Evolutionary conservation across 257 asterid genomes (phyloP), one percentile per base, ranked within the genome.

Genomic region (Nyctanthes arbortristis): DNA sequence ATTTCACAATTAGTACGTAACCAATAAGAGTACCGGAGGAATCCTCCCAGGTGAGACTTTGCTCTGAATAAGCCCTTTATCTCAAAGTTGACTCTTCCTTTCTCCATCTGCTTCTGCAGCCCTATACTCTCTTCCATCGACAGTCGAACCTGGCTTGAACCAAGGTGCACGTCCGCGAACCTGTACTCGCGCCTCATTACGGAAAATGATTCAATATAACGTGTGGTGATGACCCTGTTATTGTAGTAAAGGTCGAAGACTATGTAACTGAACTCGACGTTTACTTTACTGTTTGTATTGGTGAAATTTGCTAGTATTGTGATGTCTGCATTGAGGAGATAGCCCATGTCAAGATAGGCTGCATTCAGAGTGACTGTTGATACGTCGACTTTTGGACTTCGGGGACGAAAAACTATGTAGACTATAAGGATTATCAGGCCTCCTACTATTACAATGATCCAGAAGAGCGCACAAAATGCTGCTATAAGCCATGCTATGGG

Each of bases 311-410:
- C 91, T 0, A 93, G 89, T 28, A 93, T 11, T 11, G 90, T 87
- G 65, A 91, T 36, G 65, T 93, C 99, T 0, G 91, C 95, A 7
- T 93, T 91, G 52, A 93, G 93, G 25, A 93, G 82, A 13, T 84
- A 81, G 0, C 96, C 96, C 96, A 84, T 84, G 89, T 91, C 99
- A 13, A 93, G 93, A 75, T 93, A 93, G 54, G 96, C 99, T 5
- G 93, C 95, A n/a, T 93, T 93, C 65, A 93, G 77, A 57, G 91
- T 80, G 65, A 78, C 88, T 8, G 78, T 60, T 4, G 96, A 78
- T 65, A 93, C 76, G 84, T 93, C 97, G 65, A 93, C 89, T 73
- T 87, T 78, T 0, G 99, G 99, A 69, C 64, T 86, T 1, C 83
- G 79, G 0, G 97, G 99, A 30, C 87, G 94, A 79, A 79, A 93